These are phyloP conservation scores for Camellia sinensis DNA, from an alignment of 148 eudicot species.

Conservation along the genomic window DNA sequence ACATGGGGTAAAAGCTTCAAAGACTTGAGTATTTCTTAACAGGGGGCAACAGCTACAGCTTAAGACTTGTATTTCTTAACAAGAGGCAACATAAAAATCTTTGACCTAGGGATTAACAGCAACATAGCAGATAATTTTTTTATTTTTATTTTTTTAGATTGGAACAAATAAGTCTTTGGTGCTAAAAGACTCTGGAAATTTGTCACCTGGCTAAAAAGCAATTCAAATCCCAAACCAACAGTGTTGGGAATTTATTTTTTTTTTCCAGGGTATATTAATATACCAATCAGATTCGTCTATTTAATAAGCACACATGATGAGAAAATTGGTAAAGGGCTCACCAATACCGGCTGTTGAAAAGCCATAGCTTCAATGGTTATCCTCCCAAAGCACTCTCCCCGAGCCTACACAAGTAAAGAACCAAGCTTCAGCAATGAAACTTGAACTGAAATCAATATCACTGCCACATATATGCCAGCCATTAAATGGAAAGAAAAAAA, in stretches of 20 bases:
- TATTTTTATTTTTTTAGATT: too few relatives aligned
- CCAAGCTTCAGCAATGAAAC: neutral
- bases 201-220: neutral
- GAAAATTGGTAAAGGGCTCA: constrained; percentile 24
- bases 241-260: neutral
- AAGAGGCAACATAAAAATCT: neutral
- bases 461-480: neutral
- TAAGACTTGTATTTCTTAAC: neutral
- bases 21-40: neutral
- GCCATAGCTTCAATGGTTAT: constrained; percentile 98
- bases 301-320: neutral
- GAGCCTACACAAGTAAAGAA: constrained; percentile 39
- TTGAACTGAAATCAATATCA: neutral
- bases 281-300: neutral
- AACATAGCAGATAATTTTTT: too few relatives aligned
- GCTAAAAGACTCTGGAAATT: neutral
- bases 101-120: too few relatives aligned
- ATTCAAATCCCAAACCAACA: neutral
- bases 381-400: constrained; percentile 94
- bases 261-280: neutral
- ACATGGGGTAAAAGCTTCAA: neutral
- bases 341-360: constrained; percentile 84
- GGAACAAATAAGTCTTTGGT: neutral
- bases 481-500: neutral
- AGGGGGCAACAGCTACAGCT: neutral